phyloP scores from a whole-genome alignment of 2,329 filamentous ascomycete genomes.

The Chrysosporium queenslandicum region DNA sequence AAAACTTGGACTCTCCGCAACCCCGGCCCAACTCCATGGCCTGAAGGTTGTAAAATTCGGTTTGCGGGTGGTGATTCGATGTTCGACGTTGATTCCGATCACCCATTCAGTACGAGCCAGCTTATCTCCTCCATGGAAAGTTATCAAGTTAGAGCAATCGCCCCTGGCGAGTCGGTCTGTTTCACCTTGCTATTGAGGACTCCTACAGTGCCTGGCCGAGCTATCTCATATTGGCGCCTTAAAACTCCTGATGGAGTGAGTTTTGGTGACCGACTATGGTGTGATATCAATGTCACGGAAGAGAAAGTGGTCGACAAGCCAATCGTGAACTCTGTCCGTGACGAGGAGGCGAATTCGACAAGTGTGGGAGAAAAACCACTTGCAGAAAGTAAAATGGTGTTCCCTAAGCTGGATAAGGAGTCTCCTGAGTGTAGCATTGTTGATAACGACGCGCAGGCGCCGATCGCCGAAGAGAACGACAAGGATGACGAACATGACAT shows the following conservation, averaged over 20 bases:
- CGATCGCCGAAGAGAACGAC: constrained; percentile 28
- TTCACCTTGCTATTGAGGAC: constrained; percentile 83
- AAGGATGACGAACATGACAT: constrained; percentile 44
- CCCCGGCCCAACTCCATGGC: constrained; percentile 69
- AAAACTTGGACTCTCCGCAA: constrained; percentile 92
- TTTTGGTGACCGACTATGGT: constrained; percentile 93
- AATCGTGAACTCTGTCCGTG: neutral
- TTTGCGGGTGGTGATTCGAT: constrained; percentile 94
- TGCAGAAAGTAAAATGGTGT: constrained; percentile 70
- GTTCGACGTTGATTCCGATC: constrained; percentile 74
- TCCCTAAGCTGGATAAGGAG: constrained; percentile 92
- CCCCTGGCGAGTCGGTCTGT: constrained; percentile 61
- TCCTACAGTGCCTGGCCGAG: constrained; percentile 62
- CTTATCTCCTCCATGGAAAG: constrained; percentile 73
- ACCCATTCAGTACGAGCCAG: constrained; percentile 66
- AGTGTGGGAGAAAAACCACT: constrained; percentile 30
- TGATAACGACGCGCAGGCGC: constrained; percentile 44
- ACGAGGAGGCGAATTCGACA: constrained; percentile 29
- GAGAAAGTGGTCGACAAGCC: neutral
- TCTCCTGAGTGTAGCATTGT: constrained; percentile 62
- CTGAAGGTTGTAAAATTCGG: constrained; percentile 76
- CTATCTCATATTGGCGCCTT: constrained; percentile 94
- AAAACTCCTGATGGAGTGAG: constrained; percentile 68
- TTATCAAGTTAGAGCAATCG: constrained; percentile 61
- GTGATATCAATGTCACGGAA: constrained; percentile 62